These are phyloP conservation scores for Umbellularia californica DNA, from an alignment of 164 flowering plant species.

Conservation along the genomic window DNA sequence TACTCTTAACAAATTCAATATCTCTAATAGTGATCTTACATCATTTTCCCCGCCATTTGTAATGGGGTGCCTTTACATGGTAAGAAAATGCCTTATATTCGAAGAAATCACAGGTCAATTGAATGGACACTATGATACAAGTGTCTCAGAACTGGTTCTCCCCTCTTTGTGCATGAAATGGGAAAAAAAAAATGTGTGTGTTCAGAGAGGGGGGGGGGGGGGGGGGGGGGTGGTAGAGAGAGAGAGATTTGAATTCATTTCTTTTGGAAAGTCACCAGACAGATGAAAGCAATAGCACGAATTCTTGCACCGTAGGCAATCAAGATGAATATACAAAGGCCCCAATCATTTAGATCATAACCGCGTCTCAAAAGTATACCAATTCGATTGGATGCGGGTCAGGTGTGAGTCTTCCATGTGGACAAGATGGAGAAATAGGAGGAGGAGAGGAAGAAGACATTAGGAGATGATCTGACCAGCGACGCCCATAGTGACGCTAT, in stretches of 20 bases:
- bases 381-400: not conserved
- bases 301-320: constrained; percentile 44
- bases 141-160: constrained; percentile 2
- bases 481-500: too few species aligned
- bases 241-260: constrained; percentile 37
- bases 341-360: constrained; percentile 62
- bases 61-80: not conserved
- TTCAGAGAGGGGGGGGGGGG: too few species aligned
- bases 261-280: constrained; percentile 63
- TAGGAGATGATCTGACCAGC: too few species aligned
- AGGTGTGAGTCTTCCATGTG: too few species aligned
- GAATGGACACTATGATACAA: constrained; percentile 3
- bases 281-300: constrained; percentile 59
- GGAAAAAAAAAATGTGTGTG: too few species aligned
- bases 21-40: not conserved
- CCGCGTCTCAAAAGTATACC: constrained; percentile 53
- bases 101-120: not conserved
- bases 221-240: too few species aligned
- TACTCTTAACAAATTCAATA: too few species aligned
- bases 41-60: not conserved
- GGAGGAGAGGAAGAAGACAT: too few species aligned
- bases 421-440: too few species aligned
- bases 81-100: not conserved
- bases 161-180: not conserved
- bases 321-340: constrained; percentile 51